Percentiles rank a stretch among this genome's conserved stretches.
phyloP scores from a whole-genome alignment of 805 yeast genomes.

The Kregervanrija delftensis region DNA sequence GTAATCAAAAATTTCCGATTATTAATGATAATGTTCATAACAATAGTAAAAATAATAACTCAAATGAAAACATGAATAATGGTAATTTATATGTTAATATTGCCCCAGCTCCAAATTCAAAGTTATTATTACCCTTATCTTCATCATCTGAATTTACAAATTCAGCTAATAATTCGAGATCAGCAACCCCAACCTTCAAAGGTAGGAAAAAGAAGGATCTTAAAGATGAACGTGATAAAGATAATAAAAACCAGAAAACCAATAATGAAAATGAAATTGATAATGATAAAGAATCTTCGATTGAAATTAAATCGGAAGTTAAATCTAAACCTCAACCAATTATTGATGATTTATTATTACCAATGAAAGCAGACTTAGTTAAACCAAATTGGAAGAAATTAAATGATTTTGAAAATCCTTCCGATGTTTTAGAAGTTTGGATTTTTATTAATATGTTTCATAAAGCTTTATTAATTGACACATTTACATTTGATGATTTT shows the following conservation, averaged over 20 bases:
- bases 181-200: neutral
- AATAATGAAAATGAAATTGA: neutral
- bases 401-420: conserved; percentile 18
- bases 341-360: conserved; percentile 28
- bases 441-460: conserved; percentile 66
- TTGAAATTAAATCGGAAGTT: conserved; percentile 3
- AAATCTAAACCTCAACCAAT: conserved; percentile 6
- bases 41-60: neutral
- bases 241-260: neutral
- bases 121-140: too few relatives aligned
- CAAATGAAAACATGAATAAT: too few relatives aligned
- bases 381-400: conserved; percentile 23
- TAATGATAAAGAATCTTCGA: neutral
- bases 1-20: too few relatives aligned
- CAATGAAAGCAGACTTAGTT: conserved; percentile 15
- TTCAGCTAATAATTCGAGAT: neutral
- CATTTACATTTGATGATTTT: conserved; percentile 76
- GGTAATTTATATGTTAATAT: conserved; percentile 1
- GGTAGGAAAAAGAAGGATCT: neutral
- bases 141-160: too few relatives aligned
- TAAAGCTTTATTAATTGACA: conserved; percentile 55
- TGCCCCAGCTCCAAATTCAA: conserved; percentile 7
- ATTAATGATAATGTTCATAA: neutral
- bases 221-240: conserved; percentile 2
- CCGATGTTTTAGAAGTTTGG: conserved; percentile 64